Evolutionary conservation across 352 stramenopile species (phyloP), one percentile per base, ranked within the genome.

Genomic region (Nothophytophthora sp.): DNA sequence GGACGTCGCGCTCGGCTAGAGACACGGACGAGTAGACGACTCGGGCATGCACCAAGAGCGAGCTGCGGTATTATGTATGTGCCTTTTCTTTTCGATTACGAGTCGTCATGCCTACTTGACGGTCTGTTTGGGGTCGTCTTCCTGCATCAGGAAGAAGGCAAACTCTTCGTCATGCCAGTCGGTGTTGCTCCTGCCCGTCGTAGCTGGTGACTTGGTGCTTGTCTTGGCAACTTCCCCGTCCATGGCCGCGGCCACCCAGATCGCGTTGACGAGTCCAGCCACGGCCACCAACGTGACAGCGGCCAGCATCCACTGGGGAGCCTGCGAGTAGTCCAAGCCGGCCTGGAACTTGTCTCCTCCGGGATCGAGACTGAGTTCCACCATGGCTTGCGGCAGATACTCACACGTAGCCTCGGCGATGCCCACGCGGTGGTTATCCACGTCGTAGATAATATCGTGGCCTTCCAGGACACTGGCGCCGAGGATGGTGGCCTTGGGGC

Each of bases 371-470:
- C 81, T 81, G 16, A 92, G 52, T 12, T 75, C 56, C n/a, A 80
- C 67, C 30, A 64, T 57, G 11, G 55, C 40, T 48, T 62, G 55
- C 11, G 55, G 41, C 22, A 39, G 42, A 13, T 48, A 18, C 25
- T 89, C 70, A 27, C 80, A 92, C 44, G 75, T 63, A 1, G 83
- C 83, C 39, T 57, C 27, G 1, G 70, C 75, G 29, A 94, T 78
- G 5, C 79, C 83, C 4, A 92, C 70, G 18, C 81, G 81, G 23
- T 77, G 51, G 27, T 88, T 90, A 37, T 89, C 79, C 9, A 85
- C 63, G 50, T 92, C 81, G 48, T 92, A 92, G 53, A 94, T 78
- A 36, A 93, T 74, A 36, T 92, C 86, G 66, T 94, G 76, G 35
- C 73, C 67, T 16, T 67, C 63, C 29, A 92, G 45, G 2, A 81